Base-by-base conservation (phyloP, 805 yeast genomes). In the Isabelozyma heimii region DNA sequence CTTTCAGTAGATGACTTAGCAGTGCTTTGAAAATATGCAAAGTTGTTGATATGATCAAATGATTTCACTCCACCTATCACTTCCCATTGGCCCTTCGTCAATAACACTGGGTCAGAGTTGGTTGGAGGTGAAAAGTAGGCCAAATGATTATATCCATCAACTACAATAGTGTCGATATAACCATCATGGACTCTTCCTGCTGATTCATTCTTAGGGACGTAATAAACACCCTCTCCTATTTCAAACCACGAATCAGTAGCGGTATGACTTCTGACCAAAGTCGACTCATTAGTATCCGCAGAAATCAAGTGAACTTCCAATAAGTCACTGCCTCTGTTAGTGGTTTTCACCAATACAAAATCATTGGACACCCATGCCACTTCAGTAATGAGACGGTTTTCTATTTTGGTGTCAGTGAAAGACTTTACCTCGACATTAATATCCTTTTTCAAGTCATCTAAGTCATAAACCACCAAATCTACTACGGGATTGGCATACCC, bases 41-140 rank as follows among this genome's bases (percentile, higher is more conserved):
- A 62, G 47, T 80, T 72, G 3, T 65, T 66, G n/a, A 66, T 73
- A 38, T 64, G 57, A 50, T 83, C 83, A 58, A 72, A 83, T 2
- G 85, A 71, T 2, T 87, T 83, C 1, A 89, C 91, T 7, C 78
- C 69, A 42, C 55, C 79, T 26, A 81, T 87, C n/a, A 94, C 96
- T 65, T 94, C 99, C 96, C 97, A 94, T 0, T 78, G 68, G 6
- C 99, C 99, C 1, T 56, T 49, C 6, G 96, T 76, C 17, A 86
- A 63, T 5, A 85, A 64, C 24, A 77, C 73, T 1, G 83, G 83
- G 3, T 63, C 59, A 0, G 67, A 57, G 33, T 77, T 61, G 5
- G 66, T 59, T 2, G 90, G 82, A 5, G 96, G 94, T 2, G 88
- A 73, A 62, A 83, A 94, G 65, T 87, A 91, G 0, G 91, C 98